Conservation (phyloP, 2,329 filamentous ascomycete species). For the Trichoderma hamatum region DNA sequence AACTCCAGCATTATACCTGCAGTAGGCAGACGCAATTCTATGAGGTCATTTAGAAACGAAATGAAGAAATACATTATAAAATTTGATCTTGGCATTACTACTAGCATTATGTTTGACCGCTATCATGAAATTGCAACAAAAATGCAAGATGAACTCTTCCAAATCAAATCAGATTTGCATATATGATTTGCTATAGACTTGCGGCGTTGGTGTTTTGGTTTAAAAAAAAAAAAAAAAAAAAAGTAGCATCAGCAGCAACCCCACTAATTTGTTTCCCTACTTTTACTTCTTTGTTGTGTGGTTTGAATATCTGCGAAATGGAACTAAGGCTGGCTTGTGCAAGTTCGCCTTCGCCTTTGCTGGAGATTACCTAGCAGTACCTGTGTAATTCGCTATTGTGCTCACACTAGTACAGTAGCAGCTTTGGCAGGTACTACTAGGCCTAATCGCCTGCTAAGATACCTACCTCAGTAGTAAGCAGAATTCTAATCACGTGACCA, state of each 20-base stretch:
- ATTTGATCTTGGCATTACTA: neutral
- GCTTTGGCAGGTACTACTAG: neutral
- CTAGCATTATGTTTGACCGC: neutral
- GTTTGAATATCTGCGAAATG: neutral
- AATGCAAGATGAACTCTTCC: neutral
- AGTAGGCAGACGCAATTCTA: neutral
- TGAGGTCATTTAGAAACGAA: neutral
- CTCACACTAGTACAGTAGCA: neutral
- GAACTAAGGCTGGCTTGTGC: neutral
- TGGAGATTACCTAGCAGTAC: too few relatives aligned
- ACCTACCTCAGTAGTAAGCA: too few relatives aligned
- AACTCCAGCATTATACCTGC: neutral
- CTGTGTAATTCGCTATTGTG: neutral
- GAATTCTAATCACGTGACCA: conserved; percentile 30
- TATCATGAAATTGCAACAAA: neutral
- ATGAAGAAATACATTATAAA: neutral
- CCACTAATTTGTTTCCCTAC: neutral
- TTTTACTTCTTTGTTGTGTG: neutral
- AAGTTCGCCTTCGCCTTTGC: too few relatives aligned
- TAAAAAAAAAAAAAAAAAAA: neutral
- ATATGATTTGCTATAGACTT: neutral
- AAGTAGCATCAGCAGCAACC: neutral
- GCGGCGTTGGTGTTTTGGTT: neutral
- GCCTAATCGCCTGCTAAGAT: too few relatives aligned
- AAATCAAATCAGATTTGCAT: neutral